These are phyloP conservation scores for Quercus glauca DNA, from an alignment of 306 rosid genomes.

Conservation along the genomic window DNA sequence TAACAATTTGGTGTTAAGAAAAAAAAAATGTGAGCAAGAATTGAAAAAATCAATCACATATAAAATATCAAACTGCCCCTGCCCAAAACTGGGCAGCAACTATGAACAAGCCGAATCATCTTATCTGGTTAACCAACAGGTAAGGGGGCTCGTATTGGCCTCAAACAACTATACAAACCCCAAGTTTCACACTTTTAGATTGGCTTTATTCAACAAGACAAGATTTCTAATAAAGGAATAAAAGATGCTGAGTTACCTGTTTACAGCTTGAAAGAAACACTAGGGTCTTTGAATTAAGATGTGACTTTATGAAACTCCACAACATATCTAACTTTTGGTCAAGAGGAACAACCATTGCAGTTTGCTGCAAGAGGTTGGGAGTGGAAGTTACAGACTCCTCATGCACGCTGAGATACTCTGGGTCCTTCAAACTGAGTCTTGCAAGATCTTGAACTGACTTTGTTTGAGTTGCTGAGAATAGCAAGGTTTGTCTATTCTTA, in stretches of 20 bases:
- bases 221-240: neutral
- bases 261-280: conserved; percentile 89
- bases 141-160: neutral
- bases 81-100: too few species aligned
- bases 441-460: conserved; percentile 87
- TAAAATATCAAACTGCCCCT: neutral
- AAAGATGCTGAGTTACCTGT: conserved; percentile 48
- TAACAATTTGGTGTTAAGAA: neutral
- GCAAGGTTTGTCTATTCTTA: conserved; percentile 80
- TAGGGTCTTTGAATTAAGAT: conserved; percentile 69
- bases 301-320: conserved; percentile 91
- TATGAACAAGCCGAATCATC: neutral
- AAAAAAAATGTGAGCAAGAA: neutral
- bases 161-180: neutral
- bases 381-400: conserved; percentile 83
- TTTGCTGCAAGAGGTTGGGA: conserved; percentile 72
- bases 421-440: conserved; percentile 92
- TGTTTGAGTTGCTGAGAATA: conserved; percentile 93
- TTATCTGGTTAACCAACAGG: neutral
- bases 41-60: neutral
- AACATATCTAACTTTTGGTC: conserved; percentile 80
- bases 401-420: conserved; percentile 91
- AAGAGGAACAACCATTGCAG: conserved; percentile 71
- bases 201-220: conserved; percentile 2
- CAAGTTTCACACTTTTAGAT: neutral